Conservation (phyloP, 176 grass and related monocot genomes). For the Phoenix dactylifera region DNA sequence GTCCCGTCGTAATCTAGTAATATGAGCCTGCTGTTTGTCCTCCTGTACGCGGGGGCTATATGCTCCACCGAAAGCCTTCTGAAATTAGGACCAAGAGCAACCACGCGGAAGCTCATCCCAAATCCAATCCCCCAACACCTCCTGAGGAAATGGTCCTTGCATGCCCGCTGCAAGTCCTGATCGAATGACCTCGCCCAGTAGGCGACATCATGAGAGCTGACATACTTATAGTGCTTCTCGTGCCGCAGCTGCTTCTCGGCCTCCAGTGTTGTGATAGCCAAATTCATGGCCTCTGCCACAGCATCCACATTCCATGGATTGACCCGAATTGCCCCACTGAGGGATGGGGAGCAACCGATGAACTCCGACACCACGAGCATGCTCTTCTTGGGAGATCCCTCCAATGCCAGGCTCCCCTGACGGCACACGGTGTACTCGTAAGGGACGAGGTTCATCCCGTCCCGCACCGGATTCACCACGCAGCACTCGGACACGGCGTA, state of each 20-base stretch:
- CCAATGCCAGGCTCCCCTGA: slow-evolving; percentile 21
- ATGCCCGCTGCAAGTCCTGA: slow-evolving; percentile 43
- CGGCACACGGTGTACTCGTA: slow-evolving; percentile 50
- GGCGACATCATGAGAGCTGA: slow-evolving; percentile 40
- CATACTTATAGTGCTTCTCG: slow-evolving; percentile 56
- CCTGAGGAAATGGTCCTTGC: slow-evolving; percentile 30
- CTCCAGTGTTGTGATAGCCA: slow-evolving; percentile 22
- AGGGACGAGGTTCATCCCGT: slow-evolving; percentile 45
- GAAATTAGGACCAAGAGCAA: slow-evolving; percentile 43
- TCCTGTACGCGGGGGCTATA: slow-evolving; percentile 31
- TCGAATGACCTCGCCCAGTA: slow-evolving; percentile 51
- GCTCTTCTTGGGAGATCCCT: slow-evolving; percentile 22
- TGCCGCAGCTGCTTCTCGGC: slow-evolving; percentile 39
- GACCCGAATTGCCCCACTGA: slow-evolving; percentile 46
- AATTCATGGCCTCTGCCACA: slow-evolving; percentile 30
- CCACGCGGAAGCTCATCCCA: slow-evolving; percentile 40
- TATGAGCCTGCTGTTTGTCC: slow-evolving; percentile 32
- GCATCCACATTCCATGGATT: slow-evolving; percentile 59
- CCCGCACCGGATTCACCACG: slow-evolving; percentile 45
- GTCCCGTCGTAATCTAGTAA: slow-evolving; percentile 69
- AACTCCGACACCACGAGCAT: slow-evolving; percentile 52
- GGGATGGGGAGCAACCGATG: slow-evolving; percentile 48
- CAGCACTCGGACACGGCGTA: slow-evolving; percentile 45
- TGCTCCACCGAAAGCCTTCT: slow-evolving; percentile 41
- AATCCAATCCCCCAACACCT: slow-evolving; percentile 39